phyloP scores from a whole-genome alignment of 2,329 filamentous ascomycete genomes.

The Sporothrix brunneoviolacea region DNA sequence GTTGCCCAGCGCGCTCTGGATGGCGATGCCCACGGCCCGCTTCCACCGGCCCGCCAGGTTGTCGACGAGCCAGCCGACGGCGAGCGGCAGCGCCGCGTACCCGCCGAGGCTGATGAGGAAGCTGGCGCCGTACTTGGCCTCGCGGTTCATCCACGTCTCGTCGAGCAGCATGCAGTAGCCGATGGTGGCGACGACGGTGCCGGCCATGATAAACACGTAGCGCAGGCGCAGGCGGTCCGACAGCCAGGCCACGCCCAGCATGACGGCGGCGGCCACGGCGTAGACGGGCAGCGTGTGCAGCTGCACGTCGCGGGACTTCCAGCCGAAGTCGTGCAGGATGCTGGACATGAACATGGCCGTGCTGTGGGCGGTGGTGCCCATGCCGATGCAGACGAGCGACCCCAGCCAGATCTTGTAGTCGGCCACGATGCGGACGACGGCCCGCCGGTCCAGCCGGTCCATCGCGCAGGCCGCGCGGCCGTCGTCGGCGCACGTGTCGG shows the following conservation, averaged over 20 bases:
- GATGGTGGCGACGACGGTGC: slow-evolving; percentile 41
- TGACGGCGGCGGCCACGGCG: slow-evolving; percentile 27
- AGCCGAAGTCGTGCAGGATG: slow-evolving; percentile 32
- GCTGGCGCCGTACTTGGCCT: slow-evolving; percentile 48
- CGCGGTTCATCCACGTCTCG: slow-evolving; percentile 38
- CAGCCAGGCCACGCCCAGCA: slow-evolving; percentile 17
- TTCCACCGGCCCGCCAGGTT: slow-evolving; percentile 54
- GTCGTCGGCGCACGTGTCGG: too few relatives aligned
- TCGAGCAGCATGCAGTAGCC: slow-evolving; percentile 51
- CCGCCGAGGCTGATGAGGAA: slow-evolving; percentile 48
- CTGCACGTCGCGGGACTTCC: slow-evolving; percentile 28
- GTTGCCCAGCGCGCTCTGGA: slow-evolving; percentile 47
- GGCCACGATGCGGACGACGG: slow-evolving; percentile 25
- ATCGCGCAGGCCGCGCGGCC: slow-evolving; percentile 22
- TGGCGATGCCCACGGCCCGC: slow-evolving; percentile 44
- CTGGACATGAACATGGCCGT: slow-evolving; percentile 31
- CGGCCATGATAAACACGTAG: slow-evolving; percentile 37
- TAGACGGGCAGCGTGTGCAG: slow-evolving; percentile 32
- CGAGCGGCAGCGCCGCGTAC: slow-evolving; percentile 44
- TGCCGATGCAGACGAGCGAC: slow-evolving; percentile 3
- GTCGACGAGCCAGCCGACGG: slow-evolving; percentile 51
- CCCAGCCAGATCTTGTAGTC: slow-evolving; percentile 37
- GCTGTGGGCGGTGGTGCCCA: background rate
- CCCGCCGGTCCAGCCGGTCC: slow-evolving; percentile 24
- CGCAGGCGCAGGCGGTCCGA: slow-evolving; percentile 6